phyloP scores from a whole-genome alignment of 192 early-diverging fungal species.

The Backusella liffmaniae region DNA sequence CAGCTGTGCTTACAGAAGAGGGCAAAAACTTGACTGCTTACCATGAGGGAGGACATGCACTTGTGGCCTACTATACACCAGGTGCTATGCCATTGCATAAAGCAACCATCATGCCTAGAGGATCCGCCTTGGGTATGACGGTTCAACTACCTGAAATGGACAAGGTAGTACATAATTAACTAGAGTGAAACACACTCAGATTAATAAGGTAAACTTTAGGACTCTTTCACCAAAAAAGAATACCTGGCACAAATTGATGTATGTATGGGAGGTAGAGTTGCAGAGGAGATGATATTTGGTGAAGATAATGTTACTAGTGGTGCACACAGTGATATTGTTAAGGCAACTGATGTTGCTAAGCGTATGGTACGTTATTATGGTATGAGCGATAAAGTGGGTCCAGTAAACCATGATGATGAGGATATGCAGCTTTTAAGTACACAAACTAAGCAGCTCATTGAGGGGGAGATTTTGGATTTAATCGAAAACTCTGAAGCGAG shows the following conservation, averaged over 20 bases:
- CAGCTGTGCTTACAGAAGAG: constrained; percentile 88
- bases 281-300: constrained; percentile 97
- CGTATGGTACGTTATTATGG: constrained; percentile 91
- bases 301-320: constrained; percentile 92
- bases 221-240: constrained; percentile 77
- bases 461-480: constrained; percentile 78
- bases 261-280: constrained; percentile 97
- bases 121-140: constrained; percentile 81
- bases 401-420: constrained; percentile 73
- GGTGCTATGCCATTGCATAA: constrained; percentile 97
- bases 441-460: constrained; percentile 79
- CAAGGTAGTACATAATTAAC: constrained; percentile 39
- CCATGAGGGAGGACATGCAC: constrained; percentile 97
- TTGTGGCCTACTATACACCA: constrained; percentile 93
- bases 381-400: constrained; percentile 94
- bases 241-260: constrained; percentile 90
- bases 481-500: constrained; percentile 71
- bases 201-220: constrained; percentile 26
- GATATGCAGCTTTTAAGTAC: constrained; percentile 71
- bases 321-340: constrained; percentile 86
- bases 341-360: constrained; percentile 86
- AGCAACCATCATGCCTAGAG: constrained; percentile 97
- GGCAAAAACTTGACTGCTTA: constrained; percentile 91
- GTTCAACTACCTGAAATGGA: constrained; percentile 95
- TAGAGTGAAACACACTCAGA: not conserved